Base-by-base conservation (phyloP, 1,284 basidiomycete species). In the Sphagnurus paluster region DNA sequence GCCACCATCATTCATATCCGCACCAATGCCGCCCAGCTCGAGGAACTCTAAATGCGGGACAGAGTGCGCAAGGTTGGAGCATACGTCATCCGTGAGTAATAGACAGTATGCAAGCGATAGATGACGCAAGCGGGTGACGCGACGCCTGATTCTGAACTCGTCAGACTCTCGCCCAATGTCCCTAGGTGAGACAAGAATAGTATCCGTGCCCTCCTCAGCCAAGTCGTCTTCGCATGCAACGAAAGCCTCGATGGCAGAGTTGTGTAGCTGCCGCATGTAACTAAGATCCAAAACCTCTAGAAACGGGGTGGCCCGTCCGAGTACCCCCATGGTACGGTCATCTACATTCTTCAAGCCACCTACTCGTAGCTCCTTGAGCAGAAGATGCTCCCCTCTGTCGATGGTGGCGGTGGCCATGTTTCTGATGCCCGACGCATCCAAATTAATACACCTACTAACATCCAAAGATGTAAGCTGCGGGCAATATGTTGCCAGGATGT, bases 211-310 rank as follows among this genome's bases (percentile, higher is more conserved):
- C 20, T 57, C 51, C 24, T 60, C 55, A 7, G 60, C 55, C n/a
- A n/a, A n/a, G 8, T 64, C 68, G 5, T 69, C 72, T 3, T 72
- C 58, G 46, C 79, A 80, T 1, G 79, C 66, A 2, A 90, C 79
- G 56, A 94, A 84, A 0, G 82, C 82, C 29, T 85, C 82, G 47
- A 95, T 54, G 2, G 84, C 80, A 1, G 82, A 82, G 62, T 93
- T 90, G 56, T 83, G 83, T 48, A 96, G 64, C 39, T 82, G 77
- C 21, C 72, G 71, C 42, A 80, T 78, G 56, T 87, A 84, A 63
- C 83, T 89, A 41, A 94, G 67, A 63, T 96, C 92, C 7, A 97
- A 72, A n/a, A 89, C 76, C 61, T 91, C 84, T 9, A 96, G 75
- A 53, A 74, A 68, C n/a, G 87, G 86, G 1, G 85, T 75, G 3